A percentile compares a stretch with the other conserved stretches of the same genome.
Conservation (phyloP, 768 basidiomycete species). For the Hydnomerulius pinastri region DNA sequence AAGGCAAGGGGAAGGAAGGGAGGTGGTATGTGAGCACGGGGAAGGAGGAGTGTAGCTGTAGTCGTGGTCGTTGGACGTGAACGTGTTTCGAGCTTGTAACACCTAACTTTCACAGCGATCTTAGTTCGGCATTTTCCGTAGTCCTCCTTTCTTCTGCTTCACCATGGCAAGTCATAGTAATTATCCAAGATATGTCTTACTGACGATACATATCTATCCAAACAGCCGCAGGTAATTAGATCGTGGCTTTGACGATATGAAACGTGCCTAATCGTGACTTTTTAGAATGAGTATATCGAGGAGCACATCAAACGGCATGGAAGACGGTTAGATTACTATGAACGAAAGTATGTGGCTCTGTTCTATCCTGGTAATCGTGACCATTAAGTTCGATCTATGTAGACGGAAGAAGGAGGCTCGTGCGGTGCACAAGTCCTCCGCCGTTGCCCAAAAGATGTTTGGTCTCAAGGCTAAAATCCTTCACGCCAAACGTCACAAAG, state of each 20-base stretch:
- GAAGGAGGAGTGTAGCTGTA: neutral
- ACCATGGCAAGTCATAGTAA: constrained; percentile 28
- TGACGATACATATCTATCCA: constrained; percentile 13
- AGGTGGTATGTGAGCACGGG: neutral
- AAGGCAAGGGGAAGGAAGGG: neutral
- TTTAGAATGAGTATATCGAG: constrained; percentile 98
- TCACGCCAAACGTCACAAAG: constrained; percentile 92
- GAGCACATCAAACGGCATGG: constrained; percentile 98
- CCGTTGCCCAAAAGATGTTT: constrained; percentile 88
- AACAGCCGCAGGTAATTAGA: constrained; percentile 64
- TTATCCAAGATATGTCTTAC: neutral
- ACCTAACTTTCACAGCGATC: neutral
- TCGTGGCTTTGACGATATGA: neutral
- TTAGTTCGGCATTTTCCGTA: constrained; percentile 31
- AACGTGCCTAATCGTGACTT: constrained; percentile 9
- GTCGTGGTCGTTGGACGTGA: constrained; percentile 7
- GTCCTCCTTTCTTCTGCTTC: constrained; percentile 4
- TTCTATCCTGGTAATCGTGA: neutral
- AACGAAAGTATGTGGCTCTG: constrained; percentile 72
- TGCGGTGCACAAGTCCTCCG: constrained; percentile 74
- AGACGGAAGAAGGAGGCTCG: constrained; percentile 87
- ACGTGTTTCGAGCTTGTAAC: neutral
- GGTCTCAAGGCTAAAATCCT: constrained; percentile 98
- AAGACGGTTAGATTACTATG: constrained; percentile 92
- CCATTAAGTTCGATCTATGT: neutral